A percentile compares a stretch with the other conserved stretches of the same genome.
phyloP scores from a whole-genome alignment of 2,329 filamentous ascomycete genomes.

The Ambrosiella xylebori region DNA sequence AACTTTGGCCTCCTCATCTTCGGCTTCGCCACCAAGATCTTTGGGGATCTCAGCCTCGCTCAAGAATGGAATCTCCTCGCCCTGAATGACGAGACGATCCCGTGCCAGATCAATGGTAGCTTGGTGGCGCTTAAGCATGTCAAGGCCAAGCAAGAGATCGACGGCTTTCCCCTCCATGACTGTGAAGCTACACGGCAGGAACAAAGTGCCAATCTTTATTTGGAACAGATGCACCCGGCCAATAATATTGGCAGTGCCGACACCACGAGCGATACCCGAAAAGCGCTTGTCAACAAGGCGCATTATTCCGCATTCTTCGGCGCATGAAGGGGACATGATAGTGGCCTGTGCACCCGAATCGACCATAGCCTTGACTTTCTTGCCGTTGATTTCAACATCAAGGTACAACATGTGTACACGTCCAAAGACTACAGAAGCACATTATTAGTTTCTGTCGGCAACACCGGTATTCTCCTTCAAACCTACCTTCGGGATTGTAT shows the following conservation, averaged over 20 bases:
- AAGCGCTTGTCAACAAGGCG: slow-evolving; percentile 85
- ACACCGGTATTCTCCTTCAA: neutral
- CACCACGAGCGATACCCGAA: slow-evolving; percentile 77
- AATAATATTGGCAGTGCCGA: slow-evolving; percentile 86
- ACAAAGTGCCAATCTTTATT: slow-evolving; percentile 78
- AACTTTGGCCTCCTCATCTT: slow-evolving; percentile 66
- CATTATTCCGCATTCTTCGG: slow-evolving; percentile 88
- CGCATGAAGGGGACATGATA: slow-evolving; percentile 93
- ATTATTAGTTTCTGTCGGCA: neutral
- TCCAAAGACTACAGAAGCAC: slow-evolving; percentile 53
- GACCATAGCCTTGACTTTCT: slow-evolving; percentile 86
- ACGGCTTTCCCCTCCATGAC: slow-evolving; percentile 99
- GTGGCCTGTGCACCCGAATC: slow-evolving; percentile 96
- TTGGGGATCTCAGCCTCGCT: slow-evolving; percentile 92
- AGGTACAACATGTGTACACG: slow-evolving; percentile 94
- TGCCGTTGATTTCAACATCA: slow-evolving; percentile 82
- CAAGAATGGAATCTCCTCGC: slow-evolving; percentile 74
- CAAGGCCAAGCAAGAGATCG: slow-evolving; percentile 77
- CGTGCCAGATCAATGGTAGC: slow-evolving; percentile 76
- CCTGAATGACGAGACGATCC: slow-evolving; percentile 75
- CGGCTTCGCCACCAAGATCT: slow-evolving; percentile 55
- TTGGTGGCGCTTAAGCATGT: slow-evolving; percentile 95
- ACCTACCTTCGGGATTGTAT: slow-evolving; percentile 83
- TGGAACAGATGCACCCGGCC: slow-evolving; percentile 90
- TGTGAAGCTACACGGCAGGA: slow-evolving; percentile 87